These are phyloP conservation scores for Phlebiopsis gigantea DNA, from an alignment of 768 basidiomycete species.

Conservation along the genomic window DNA sequence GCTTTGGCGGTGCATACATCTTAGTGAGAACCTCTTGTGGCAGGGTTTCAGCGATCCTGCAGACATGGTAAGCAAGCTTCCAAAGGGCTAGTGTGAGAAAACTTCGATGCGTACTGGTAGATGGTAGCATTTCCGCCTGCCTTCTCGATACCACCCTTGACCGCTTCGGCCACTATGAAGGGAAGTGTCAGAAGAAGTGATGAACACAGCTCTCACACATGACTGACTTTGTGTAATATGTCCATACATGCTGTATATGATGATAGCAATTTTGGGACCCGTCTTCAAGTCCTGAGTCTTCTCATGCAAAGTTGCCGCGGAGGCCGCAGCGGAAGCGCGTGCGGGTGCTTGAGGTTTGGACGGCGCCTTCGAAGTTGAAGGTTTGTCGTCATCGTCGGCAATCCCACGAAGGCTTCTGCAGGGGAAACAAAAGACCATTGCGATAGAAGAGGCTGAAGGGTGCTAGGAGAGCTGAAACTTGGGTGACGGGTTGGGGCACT, in stretches of 20 bases:
- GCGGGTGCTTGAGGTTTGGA: neutral
- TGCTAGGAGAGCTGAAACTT: neutral
- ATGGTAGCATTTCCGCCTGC: constrained; percentile 43
- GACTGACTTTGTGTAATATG: constrained; percentile 63
- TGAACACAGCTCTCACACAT: neutral
- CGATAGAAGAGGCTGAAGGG: neutral
- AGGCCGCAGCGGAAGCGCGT: neutral
- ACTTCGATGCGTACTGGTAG: constrained; percentile 35
- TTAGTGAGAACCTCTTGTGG: constrained; percentile 55
- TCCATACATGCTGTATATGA: constrained; percentile 74
- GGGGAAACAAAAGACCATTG: constrained; percentile 15
- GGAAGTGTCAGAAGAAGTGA: neutral
- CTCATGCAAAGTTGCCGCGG: neutral
- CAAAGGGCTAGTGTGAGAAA: neutral
- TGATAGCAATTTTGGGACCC: constrained; percentile 55
- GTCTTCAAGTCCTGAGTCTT: neutral
- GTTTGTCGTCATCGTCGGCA: constrained; percentile 4
- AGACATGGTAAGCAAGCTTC: neutral
- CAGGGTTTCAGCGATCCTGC: constrained; percentile 77
- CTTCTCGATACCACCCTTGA: constrained; percentile 35
- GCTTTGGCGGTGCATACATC: constrained; percentile 72
- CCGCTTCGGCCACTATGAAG: constrained; percentile 53
- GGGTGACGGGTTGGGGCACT: neutral
- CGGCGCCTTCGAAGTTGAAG: neutral
- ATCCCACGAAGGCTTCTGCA: constrained; percentile 4